Evolutionary conservation across 768 basidiomycete species (phyloP).

Genomic region (Brasilioporus rufonigricans): DNA sequence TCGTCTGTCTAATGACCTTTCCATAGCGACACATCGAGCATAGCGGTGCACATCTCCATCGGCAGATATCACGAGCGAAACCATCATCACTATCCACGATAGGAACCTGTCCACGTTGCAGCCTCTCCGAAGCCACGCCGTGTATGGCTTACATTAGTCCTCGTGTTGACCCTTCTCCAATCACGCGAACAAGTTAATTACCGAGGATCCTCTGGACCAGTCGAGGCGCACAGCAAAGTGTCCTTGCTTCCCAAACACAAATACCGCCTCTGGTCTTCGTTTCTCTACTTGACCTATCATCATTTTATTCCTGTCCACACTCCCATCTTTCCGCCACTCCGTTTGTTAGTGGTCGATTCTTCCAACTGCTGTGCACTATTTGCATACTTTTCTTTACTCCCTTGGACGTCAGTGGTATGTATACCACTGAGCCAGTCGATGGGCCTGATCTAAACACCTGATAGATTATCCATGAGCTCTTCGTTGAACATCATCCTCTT

Average conservation of each 20-base stretch:
- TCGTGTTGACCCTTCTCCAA: slow-evolving; percentile 13
- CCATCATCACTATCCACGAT: background rate
- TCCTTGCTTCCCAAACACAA: slow-evolving; percentile 13
- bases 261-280: slow-evolving; percentile 2
- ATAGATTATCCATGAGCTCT: slow-evolving; percentile 18
- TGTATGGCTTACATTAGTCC: background rate
- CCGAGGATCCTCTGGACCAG: slow-evolving; percentile 18
- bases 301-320: background rate
- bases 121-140: background rate
- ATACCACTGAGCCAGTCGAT: slow-evolving; percentile 3
- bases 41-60: background rate
- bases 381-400: background rate
- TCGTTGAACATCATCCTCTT: slow-evolving; percentile 41
- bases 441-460: slow-evolving; percentile 14
- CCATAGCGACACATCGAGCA: background rate
- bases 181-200: slow-evolving; percentile 18
- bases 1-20: background rate
- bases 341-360: background rate
- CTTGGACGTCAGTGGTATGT: slow-evolving; percentile 10
- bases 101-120: slow-evolving; percentile 14
- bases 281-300: slow-evolving; percentile 1
- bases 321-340: background rate
- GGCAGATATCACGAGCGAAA: background rate
- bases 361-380: background rate
- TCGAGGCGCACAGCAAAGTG: slow-evolving; percentile 7